phyloP scores from a whole-genome alignment of 768 basidiomycete genomes.

The Hydnomerulius pinastri region DNA sequence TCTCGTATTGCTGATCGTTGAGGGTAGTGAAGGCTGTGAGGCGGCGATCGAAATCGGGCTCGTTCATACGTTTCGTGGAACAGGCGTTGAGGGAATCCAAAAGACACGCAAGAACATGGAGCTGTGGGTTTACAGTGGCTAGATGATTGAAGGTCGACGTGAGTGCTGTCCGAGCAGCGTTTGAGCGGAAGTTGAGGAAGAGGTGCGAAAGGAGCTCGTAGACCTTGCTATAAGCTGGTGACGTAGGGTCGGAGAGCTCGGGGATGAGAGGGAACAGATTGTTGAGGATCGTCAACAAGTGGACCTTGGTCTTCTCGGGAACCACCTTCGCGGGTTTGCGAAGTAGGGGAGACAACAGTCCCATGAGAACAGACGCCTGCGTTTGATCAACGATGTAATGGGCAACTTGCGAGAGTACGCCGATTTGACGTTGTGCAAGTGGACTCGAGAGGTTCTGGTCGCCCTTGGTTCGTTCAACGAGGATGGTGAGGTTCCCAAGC shows the following conservation, averaged over 20 bases:
- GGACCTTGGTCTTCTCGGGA: constrained; percentile 83
- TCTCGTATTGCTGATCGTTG: constrained; percentile 63
- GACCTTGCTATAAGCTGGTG: constrained; percentile 48
- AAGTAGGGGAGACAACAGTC: constrained; percentile 77
- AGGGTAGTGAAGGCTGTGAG: constrained; percentile 71
- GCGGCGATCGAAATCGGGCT: constrained; percentile 90
- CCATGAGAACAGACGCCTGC: constrained; percentile 74
- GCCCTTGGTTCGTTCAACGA: constrained; percentile 66
- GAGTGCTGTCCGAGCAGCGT: constrained; percentile 69
- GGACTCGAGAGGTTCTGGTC: constrained; percentile 53
- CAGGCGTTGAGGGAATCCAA: constrained; percentile 81
- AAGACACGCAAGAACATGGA: constrained; percentile 53
- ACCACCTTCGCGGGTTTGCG: constrained; percentile 74
- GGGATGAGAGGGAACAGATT: constrained; percentile 68
- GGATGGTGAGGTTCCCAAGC: constrained; percentile 65
- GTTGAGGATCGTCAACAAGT: constrained; percentile 72
- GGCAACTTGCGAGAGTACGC: constrained; percentile 77
- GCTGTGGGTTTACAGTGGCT: constrained; percentile 37
- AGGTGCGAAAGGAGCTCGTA: constrained; percentile 73
- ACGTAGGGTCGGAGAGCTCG: constrained; percentile 51
- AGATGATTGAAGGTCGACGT: constrained; percentile 63
- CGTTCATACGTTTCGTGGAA: constrained; percentile 78
- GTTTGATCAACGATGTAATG: constrained; percentile 66
- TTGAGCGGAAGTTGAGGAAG: constrained; percentile 75
- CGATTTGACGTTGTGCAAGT: constrained; percentile 79